Conservation (phyloP, 148 eudicot genomes). For the Fagopyrum esculentum region DNA sequence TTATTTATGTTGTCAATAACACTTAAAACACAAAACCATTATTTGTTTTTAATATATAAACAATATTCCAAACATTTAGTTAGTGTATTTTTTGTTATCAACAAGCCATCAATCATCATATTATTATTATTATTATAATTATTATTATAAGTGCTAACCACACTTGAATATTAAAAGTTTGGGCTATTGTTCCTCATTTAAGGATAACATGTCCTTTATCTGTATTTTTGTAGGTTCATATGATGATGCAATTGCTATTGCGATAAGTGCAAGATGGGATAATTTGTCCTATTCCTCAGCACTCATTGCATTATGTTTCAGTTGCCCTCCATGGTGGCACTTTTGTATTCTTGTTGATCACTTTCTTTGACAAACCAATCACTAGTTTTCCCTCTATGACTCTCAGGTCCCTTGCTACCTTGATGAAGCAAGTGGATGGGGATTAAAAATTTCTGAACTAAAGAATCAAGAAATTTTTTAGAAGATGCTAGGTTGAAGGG, state of each 20-base stretch:
- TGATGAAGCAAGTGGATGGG: slow-evolving; percentile 93
- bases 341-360: slow-evolving; percentile 46
- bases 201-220: background rate
- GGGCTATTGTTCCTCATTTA: background rate
- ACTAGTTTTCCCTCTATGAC: background rate
- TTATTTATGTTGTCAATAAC: too few relatives aligned
- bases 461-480: slow-evolving; percentile 42
- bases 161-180: too few relatives aligned
- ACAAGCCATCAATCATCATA: too few relatives aligned
- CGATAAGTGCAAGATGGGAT: slow-evolving; percentile 89
- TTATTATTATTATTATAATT: too few relatives aligned
- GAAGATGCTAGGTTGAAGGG: slow-evolving; percentile 77
- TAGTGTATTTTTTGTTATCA: too few relatives aligned
- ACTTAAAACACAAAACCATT: too few relatives aligned
- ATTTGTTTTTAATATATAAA: too few relatives aligned
- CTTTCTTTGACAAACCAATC: background rate
- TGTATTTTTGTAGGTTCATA: slow-evolving; percentile 53
- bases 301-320: slow-evolving; percentile 90
- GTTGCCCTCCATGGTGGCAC: slow-evolving; percentile 96
- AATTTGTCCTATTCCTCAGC: slow-evolving; percentile 92
- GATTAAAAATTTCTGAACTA: slow-evolving; percentile 67
- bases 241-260: slow-evolving; percentile 92
- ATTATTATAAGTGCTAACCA: too few relatives aligned
- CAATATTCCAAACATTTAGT: too few relatives aligned
- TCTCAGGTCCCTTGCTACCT: slow-evolving; percentile 86